phyloP scores from a whole-genome alignment of 306 rosid genomes.

The Sphenostylis stenocarpa region DNA sequence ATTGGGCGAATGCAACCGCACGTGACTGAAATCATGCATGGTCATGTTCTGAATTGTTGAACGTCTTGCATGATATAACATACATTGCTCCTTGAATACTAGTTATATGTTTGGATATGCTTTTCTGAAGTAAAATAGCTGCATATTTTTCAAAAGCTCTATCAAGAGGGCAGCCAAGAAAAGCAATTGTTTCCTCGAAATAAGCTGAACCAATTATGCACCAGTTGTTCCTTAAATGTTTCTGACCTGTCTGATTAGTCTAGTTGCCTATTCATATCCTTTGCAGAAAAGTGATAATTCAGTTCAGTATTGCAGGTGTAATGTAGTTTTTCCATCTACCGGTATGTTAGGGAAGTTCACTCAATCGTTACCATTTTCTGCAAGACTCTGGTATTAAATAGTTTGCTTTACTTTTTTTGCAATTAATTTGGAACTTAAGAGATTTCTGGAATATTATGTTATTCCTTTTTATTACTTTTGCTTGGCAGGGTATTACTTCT shows the following conservation, averaged over 20 bases:
- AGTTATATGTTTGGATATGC: not conserved
- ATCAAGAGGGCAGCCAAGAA: not conserved
- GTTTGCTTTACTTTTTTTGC: constrained; percentile 16
- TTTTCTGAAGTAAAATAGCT: not conserved
- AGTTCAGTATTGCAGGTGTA: constrained; percentile 67
- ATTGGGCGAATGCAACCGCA: constrained; percentile 12
- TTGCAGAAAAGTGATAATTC: constrained; percentile 8
- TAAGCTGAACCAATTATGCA: not conserved
- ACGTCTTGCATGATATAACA: not conserved
- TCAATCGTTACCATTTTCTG: constrained; percentile 74
- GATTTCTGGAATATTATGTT: constrained; percentile 26
- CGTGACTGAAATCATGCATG: constrained; percentile 8
- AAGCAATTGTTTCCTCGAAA: not conserved
- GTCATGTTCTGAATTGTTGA: constrained; percentile 12
- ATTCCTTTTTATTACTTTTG: constrained; percentile 30
- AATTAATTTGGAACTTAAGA: constrained; percentile 15
- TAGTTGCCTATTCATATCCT: not conserved
- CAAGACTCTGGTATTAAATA: constrained; percentile 72
- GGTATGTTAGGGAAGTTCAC: constrained; percentile 71
- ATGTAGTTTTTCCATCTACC: constrained; percentile 54
- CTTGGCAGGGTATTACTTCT: constrained; percentile 80
- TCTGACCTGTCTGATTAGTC: not conserved
- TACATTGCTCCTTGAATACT: not conserved
- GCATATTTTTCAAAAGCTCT: not conserved
- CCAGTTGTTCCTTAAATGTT: constrained; percentile 14